phyloP scores from a whole-genome alignment of 257 asterid genomes.

The Plantago ovata region DNA sequence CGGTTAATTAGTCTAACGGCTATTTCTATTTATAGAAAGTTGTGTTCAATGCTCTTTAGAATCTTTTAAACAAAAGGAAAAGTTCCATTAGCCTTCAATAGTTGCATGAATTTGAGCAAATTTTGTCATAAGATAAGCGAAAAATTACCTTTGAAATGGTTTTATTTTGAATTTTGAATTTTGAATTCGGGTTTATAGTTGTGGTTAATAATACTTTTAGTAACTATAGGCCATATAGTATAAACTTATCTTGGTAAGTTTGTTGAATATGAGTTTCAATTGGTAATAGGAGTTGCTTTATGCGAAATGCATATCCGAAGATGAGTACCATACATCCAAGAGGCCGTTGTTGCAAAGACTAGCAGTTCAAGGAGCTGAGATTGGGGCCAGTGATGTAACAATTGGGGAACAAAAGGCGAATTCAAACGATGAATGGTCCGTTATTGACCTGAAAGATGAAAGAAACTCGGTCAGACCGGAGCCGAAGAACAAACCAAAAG shows the following conservation, averaged over 20 bases:
- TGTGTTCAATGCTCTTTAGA: too few species aligned
- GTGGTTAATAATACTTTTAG: too few species aligned
- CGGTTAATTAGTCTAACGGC: too few species aligned
- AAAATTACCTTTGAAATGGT: too few species aligned
- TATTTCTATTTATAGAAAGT: too few species aligned
- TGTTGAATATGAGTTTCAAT: background rate
- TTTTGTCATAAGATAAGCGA: too few species aligned
- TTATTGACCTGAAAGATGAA: conserved; percentile 58
- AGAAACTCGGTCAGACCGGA: conserved; percentile 25
- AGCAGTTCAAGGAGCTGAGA: conserved; percentile 91
- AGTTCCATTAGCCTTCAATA: too few species aligned
- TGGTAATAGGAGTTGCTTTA: conserved; percentile 60
- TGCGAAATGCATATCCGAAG: conserved; percentile 82
- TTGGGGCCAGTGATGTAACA: conserved; percentile 70
- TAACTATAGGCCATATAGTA: too few species aligned
- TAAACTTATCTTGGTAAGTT: background rate
- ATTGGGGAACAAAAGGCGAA: conserved; percentile 36
- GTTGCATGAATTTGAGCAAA: too few species aligned
- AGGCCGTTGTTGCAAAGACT: conserved; percentile 83
- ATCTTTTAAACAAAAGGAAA: too few species aligned
- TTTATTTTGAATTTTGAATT: too few species aligned
- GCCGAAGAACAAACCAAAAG: conserved; percentile 29
- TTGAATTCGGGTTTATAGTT: too few species aligned
- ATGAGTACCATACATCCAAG: conserved; percentile 79
- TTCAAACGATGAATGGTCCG: conserved; percentile 67